Evolutionary conservation across 352 stramenopile species (phyloP).

Genomic region (Phytophthora tentaculata): DNA sequence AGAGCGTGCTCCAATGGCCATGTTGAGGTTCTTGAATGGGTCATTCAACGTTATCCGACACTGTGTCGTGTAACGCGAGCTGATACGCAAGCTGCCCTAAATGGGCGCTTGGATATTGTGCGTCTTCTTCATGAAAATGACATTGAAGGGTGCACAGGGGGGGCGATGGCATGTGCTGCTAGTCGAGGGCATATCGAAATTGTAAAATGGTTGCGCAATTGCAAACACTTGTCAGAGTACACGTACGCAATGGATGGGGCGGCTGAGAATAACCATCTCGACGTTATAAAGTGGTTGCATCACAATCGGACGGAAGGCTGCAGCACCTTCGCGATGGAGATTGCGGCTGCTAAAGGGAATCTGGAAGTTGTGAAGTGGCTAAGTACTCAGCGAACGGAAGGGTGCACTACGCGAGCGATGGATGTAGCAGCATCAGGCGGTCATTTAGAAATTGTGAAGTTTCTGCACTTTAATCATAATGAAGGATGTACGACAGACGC

Average conservation of each 20-base stretch:
- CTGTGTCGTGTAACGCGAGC: conserved; percentile 1
- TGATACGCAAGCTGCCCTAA: conserved; percentile 10
- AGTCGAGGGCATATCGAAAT: conserved; percentile 17
- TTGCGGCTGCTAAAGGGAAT: conserved; percentile 8
- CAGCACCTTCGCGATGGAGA: conserved; percentile 7
- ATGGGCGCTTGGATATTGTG: conserved; percentile 18
- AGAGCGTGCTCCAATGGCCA: conserved; percentile 6
- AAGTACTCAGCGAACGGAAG: conserved; percentile 5
- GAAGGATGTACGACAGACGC: not conserved
- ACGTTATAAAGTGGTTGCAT: conserved; percentile 18
- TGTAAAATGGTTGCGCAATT: conserved; percentile 14
- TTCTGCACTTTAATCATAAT: not conserved
- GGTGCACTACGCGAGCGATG: conserved; percentile 7
- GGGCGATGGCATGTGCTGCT: conserved; percentile 4
- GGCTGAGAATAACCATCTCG: conserved; percentile 13
- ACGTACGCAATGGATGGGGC: conserved; percentile 15
- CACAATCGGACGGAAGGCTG: conserved; percentile 6
- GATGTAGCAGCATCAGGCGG: conserved; percentile 7
- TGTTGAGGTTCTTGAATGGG: conserved; percentile 15
- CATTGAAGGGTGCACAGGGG: not conserved
- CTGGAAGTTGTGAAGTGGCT: conserved; percentile 20
- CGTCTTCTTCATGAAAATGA: not conserved
- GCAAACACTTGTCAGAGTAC: not conserved
- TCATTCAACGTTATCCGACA: conserved; percentile 5
- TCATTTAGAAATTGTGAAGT: conserved; percentile 14